Evolutionary conservation across 2,329 filamentous ascomycete species (phyloP).

Genomic region (Neopestalotiopsis rosae): DNA sequence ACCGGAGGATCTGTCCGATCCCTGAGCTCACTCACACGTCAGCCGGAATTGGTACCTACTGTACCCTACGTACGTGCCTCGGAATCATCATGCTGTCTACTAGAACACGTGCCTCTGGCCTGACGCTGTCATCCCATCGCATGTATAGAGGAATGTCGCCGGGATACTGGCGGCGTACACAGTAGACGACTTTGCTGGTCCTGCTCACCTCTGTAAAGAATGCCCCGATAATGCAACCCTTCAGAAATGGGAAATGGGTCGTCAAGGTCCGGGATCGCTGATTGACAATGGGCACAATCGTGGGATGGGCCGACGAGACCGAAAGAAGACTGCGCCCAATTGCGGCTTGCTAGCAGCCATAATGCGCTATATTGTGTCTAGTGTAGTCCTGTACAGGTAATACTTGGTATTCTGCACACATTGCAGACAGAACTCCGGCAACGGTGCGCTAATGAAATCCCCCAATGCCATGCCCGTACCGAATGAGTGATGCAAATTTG

Average conservation of each 20-base stretch:
- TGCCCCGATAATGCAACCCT: background rate
- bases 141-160: too few species aligned
- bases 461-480: background rate
- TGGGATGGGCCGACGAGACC: background rate
- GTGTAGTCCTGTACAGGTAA: too few species aligned
- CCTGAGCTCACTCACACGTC: background rate
- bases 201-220: background rate
- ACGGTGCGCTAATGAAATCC: conserved; percentile 8
- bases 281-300: background rate
- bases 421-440: conserved; percentile 2
- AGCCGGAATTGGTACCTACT: background rate
- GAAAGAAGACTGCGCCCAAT: background rate
- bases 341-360: background rate
- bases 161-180: too few species aligned
- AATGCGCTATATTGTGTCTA: too few species aligned
- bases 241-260: background rate
- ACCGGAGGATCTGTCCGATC: background rate
- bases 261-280: background rate
- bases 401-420: too few species aligned
- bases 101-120: background rate
- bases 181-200: too few species aligned
- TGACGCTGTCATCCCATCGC: background rate
- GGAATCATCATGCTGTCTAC: background rate
- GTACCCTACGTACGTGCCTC: background rate
- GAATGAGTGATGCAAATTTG: conserved; percentile 16